Evolutionary conservation across 441 rosid species (phyloP).

Genomic region (Viola pubescens): DNA sequence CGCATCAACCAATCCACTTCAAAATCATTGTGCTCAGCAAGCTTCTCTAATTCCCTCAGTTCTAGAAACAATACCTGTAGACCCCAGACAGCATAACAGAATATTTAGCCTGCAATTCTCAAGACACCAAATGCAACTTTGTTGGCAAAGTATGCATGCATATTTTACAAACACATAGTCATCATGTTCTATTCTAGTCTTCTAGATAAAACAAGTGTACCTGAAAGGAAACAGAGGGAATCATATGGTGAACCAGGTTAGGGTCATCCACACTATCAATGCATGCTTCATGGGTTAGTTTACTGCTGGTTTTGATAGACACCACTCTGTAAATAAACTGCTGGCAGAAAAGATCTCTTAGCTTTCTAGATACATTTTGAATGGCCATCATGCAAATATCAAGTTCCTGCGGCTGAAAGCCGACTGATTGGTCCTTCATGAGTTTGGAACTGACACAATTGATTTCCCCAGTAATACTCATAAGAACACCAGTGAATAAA

Average conservation of each 20-base stretch:
- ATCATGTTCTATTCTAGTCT: not conserved
- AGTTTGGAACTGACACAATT: constrained; percentile 8
- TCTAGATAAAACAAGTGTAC: constrained; percentile 21
- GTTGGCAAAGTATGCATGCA: not conserved
- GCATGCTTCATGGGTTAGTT: constrained; percentile 14
- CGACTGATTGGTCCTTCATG: constrained; percentile 13
- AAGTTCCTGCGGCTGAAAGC: constrained; percentile 29
- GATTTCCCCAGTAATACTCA: constrained; percentile 23
- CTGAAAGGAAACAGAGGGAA: constrained; percentile 50
- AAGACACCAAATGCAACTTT: not conserved
- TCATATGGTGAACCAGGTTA: constrained; percentile 10
- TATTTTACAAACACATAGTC: not conserved
- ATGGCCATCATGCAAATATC: constrained; percentile 22
- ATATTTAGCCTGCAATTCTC: not conserved
- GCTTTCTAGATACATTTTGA: constrained; percentile 29
- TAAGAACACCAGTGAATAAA: constrained; percentile 28
- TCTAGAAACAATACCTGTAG: constrained; percentile 49
- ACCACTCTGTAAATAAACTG: constrained; percentile 28
- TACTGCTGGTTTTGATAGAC: constrained; percentile 20
- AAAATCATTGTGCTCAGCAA: constrained; percentile 31
- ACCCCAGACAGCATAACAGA: constrained; percentile 10
- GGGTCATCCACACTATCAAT: constrained; percentile 15
- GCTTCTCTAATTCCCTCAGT: constrained; percentile 37
- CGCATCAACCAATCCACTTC: constrained; percentile 44
- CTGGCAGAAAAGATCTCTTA: constrained; percentile 39